Evolutionary conservation across 73 alveolate genomes (phyloP), one percentile per base, ranked within the genome.

Genomic region (Stentor coeruleus): DNA sequence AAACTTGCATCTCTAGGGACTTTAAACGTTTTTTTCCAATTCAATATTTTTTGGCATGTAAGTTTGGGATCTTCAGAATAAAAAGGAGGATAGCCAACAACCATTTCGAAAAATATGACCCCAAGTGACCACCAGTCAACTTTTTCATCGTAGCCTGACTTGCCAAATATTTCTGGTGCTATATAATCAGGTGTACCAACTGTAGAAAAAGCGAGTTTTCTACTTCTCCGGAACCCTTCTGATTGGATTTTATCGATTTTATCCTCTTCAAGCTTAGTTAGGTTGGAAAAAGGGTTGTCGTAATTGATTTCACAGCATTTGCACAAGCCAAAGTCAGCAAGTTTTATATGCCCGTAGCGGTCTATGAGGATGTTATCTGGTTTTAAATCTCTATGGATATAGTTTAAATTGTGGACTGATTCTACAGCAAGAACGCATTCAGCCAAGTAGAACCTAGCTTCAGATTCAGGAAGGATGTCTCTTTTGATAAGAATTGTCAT

Each of bases 121-220:
- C 82, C 82, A 28, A 74, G 40, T 15, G 66, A 39, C 82, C 82
- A 74, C 26, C 38, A 74, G 26, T 74, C 82, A 28, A 3, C 60
- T 3, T 59, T 74, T 74, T 74, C 82, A 11, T 74, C 49, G n/a
- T 74, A 59, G 26, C 82, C 82, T 3, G 30, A 89, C 77, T 37
- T 82, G 4, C 59, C 80, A 82, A 87, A 87, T 20, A 87, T 89
- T 82, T 87, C 93, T 3, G 93, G 93, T 30, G 93, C 93, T 3
- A 87, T 87, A 66, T 87, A 87, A 87, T 87, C 93, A 2, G 93
- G 93, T 0, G 93, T 87, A 3, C 93, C 93, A 3, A 87, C 93
- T 3, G 89, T 87, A 3, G 89, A 82, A 82, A 82, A 87, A 0
- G 93, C 93, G 35, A 76, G 72, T 75, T 74, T 75, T 66, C 93